Base-by-base conservation (phyloP, 1,139 yeast genomes). In the Geotrichum macrosporum region DNA sequence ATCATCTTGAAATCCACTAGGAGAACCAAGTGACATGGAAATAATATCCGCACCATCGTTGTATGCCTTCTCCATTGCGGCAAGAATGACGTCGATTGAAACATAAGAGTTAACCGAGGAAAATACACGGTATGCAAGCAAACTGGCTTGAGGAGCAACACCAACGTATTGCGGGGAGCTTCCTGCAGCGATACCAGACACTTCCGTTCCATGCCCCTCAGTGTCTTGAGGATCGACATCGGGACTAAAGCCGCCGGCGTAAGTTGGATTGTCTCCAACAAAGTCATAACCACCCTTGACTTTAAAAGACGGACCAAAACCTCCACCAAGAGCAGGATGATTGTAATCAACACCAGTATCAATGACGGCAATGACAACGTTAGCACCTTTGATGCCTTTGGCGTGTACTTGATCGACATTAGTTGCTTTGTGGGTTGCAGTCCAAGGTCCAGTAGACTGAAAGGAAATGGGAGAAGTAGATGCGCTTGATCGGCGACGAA, bases 131-230 rank as follows among this genome's bases (percentile, higher is more conserved):
- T 56, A 56, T 49, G 55, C 50, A 16, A 50, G 47, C 16, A 56
- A 30, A 10, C 45, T 51, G 20, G 58, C 58, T 27, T 47, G 44
- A n/a, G 59, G 59, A 6, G 83, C 73, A 1, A 76, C 80, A 0
- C 84, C 83, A 55, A 65, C 76, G 1, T 72, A 70, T 16, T 55
- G 57, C 0, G 81, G 74, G 0, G 81, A 37, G 10, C 37, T 48
- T 21, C 55, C 59, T 10, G 50, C 82, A 22, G 78, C 70, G 9
- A 78, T 56, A 0, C 83, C 83, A 0, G 82, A 82, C 3, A 77
- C 83, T 56, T 77, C 81, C 1, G 83, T 77, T 2, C 84, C 84
- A 55, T 78, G 84, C 0, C 83, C 83, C 52, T 44, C 40, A 24
- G 50, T 45, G 38, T 57, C 60, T 26, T 21, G 35, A 12, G 54